Evolutionary conservation across 2,329 filamentous ascomycete species (phyloP), one percentile per base, ranked within the genome.

Genomic region (Boeremia exigua): DNA sequence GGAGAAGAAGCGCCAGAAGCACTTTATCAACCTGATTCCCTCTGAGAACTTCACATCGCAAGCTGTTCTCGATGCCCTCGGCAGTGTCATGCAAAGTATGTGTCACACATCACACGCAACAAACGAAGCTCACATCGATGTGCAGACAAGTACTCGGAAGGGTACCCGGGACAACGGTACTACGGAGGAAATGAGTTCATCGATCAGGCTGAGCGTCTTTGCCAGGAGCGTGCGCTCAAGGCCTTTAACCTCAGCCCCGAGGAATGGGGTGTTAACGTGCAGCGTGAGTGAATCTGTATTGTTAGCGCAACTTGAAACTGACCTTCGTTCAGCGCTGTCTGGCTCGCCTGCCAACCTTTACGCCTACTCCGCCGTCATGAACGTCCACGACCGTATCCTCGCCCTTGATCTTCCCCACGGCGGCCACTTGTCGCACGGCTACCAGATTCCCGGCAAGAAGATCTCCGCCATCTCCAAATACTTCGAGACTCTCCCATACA

Each of bases 161-260:
- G 95, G 65, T 96, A 96, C 79, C 95, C 95, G 67, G 95, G 95
- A 77, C 95, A 95, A 71, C 89, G 95, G 80, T 99, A 99, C 86
- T 99, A 99, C 75, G 95, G 95, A 75, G 95, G 95, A 75, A 99
- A 99, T 84, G 90, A 99, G 85, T 92, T 95, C 85, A 99, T 99
- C 68, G 95, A 99, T 79, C 85, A 91, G 79, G 92, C 97, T 72
- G 95, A 99, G 86, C 85, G 90, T 66, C 89, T 95, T 59, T 99
- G 95, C 86, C 95, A 99, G 84, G 85, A 87, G 78, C 90, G 95
- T 80, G 95, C 95, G 65, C 89, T 99, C 62, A 86, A 91, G 80
- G 89, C 93, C 56, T 99, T 98, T 84, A 86, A 91, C 75, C 81
- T 96, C 66, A 90, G 96, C 80, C 75, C 88, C 15, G 86, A 87